Evolutionary conservation across 176 grass and related monocot genomes (phyloP), one percentile per base, ranked within the genome.

Genomic region (Cenchrus fungigraminus): DNA sequence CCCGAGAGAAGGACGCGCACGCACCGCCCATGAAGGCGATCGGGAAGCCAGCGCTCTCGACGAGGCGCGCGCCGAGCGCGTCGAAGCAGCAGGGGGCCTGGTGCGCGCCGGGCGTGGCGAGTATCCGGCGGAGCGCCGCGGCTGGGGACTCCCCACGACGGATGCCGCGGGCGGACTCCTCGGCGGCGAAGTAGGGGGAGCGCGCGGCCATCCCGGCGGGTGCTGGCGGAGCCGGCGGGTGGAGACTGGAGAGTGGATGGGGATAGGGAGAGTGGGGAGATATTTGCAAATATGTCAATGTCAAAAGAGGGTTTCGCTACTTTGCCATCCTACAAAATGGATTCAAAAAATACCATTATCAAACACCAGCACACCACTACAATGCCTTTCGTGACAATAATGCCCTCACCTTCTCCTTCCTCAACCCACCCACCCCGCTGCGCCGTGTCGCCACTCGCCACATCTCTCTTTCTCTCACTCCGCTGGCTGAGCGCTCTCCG

Each of bases 21-120:
- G 37, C 73, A 95, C 97, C 97, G 43, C 97, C 94, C 83, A 89
- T 94, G 78, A 98, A 98, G 71, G 86, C 95, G 58, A 98, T 73
- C 20, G 59, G 65, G 66, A 98, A 98, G 4, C 97, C 91, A 0
- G 97, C 97, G 45, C 81, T 75, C 81, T 98, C 70, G 53, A 98
- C 87, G 64, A 95, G 97, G 74, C 87, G 94, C 45, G 91, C 97
- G 40, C 97, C 91, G 42, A 98, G 89, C 20, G 91, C 97, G 47
- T 98, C 97, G 78, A 86, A 98, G 91, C 97, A 98, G 79, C 91
- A 89, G 40, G 89, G 96, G 34, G 93, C 96, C 83, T 95, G 93
- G 68, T 98, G 93, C 46, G 91, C 85, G 14, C 93, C 93, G 2
- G 93, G 86, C 9, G 93, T 84, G 46, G 88, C 89, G 43, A 95